Conservation (phyloP, 768 basidiomycete species). For the Kwoniella dejecticola region DNA sequence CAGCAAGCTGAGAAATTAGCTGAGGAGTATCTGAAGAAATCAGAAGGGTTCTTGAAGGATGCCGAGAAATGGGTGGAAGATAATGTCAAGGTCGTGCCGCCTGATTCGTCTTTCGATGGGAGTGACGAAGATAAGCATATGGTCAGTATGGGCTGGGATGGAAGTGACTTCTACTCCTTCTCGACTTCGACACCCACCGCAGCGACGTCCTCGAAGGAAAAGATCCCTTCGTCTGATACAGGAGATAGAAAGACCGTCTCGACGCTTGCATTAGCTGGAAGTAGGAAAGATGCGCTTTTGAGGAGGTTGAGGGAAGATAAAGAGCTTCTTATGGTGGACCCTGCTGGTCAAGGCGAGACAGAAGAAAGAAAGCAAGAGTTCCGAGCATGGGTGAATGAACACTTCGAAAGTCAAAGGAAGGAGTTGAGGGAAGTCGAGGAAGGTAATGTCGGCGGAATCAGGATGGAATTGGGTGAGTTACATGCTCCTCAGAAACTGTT, state of each 20-base stretch:
- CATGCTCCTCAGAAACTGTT: no score
- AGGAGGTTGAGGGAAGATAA: slow-evolving; percentile 73
- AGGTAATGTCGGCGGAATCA: slow-evolving; percentile 44
- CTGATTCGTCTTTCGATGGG: slow-evolving; percentile 61
- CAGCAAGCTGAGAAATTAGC: slow-evolving; percentile 63
- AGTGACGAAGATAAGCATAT: slow-evolving; percentile 35
- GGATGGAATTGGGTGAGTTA: slow-evolving; percentile 48
- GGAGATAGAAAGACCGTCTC: slow-evolving; percentile 35
- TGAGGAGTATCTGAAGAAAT: slow-evolving; percentile 78
- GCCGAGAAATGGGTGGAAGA: slow-evolving; percentile 71
- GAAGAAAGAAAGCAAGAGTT: slow-evolving; percentile 41
- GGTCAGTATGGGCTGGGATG: slow-evolving; percentile 72
- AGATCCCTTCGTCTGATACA: slow-evolving; percentile 50
- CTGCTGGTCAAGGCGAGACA: slow-evolving; percentile 64
- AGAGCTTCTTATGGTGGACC: slow-evolving; percentile 73
- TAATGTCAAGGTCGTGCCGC: slow-evolving; percentile 89
- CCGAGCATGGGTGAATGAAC: slow-evolving; percentile 33
- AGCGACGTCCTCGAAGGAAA: slow-evolving; percentile 25
- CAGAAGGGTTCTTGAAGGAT: slow-evolving; percentile 53
- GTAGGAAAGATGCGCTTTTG: slow-evolving; percentile 73
- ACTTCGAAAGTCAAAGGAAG: slow-evolving; percentile 48
- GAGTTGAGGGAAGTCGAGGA: slow-evolving; percentile 33
- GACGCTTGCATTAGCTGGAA: slow-evolving; percentile 46
- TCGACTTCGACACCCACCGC: slow-evolving; percentile 56
- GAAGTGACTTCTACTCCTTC: slow-evolving; percentile 80